Base-by-base conservation (phyloP, 352 stramenopile genomes). In the Globisporangium viniferum region DNA sequence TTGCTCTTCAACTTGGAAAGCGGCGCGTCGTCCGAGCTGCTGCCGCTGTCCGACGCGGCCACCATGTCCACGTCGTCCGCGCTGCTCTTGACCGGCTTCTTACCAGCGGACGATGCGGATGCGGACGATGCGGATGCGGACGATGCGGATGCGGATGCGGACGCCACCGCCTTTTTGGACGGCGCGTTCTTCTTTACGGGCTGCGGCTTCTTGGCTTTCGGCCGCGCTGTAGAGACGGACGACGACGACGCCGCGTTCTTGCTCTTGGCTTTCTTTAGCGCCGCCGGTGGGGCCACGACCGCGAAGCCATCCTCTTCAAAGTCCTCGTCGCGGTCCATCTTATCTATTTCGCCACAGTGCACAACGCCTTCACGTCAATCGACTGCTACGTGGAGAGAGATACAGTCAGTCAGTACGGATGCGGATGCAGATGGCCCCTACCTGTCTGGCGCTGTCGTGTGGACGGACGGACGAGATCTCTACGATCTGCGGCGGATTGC, bases 281-380 rank as follows among this genome's bases (percentile, higher is more conserved):
- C 8, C 15, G 20, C 24, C 58, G 66, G 66, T 12, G 59, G 36
- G 4, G 39, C 35, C 27, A 71, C 66, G 53, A 67, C 27, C 59
- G 49, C 59, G 48, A 64, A 67, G 39, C 59, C 66, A 22, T 67
- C 59, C 5, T 61, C 59, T 22, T 67, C 66, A 62, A 67, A 55
- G 53, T 67, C 66, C 49, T 67, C 66, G 65, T 51, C 44, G 18
- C 18, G 44, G 44, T 59, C 64, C 64, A 70, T 70, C 41, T 56
- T 65, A 12, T 9, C 64, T 65, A 12, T 9, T 27, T 46, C 54
- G 36, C 14, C 14, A n/a, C 20, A 5, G 31, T 61, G 31, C 24
- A 8, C 24, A 59, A 12, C 12, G 54, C 29, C 29, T 33, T 33
- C n/a, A 41, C 54, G 29, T 8, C 18, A 33, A 29, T 27, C 20